These are phyloP conservation scores for Krasilnikovozyma curviuscula DNA, from an alignment of 768 basidiomycete genomes.

Conservation along the genomic window DNA sequence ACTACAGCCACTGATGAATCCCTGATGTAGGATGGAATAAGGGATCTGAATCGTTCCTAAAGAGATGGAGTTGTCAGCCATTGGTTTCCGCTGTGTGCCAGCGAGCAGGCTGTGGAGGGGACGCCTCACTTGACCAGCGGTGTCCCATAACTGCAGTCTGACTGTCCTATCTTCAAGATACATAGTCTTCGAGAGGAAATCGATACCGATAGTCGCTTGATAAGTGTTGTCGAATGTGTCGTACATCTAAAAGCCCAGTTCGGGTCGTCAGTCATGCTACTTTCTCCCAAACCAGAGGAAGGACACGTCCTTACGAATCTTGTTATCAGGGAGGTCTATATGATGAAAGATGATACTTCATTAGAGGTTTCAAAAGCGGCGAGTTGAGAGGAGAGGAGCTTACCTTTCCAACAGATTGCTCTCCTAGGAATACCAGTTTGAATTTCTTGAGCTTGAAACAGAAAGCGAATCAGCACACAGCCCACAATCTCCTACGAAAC, in stretches of 20 bases:
- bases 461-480: neutral
- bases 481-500: no score
- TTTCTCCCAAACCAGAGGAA: neutral
- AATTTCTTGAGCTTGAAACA: conserved; percentile 81
- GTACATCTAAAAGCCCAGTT: conserved; percentile 50
- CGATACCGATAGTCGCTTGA: conserved; percentile 41
- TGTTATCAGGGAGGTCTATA: conserved; percentile 76
- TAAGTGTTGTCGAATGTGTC: conserved; percentile 99
- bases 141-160: conserved; percentile 94
- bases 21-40: conserved; percentile 96
- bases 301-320: conserved; percentile 35
- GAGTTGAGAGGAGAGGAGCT: neutral
- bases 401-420: conserved; percentile 84
- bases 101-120: neutral
- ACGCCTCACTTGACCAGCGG: conserved; percentile 62
- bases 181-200: conserved; percentile 99
- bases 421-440: conserved; percentile 87
- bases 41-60: conserved; percentile 86
- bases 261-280: neutral
- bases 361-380: neutral
- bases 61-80: neutral
- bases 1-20: conserved; percentile 98
- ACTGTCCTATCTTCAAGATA: conserved; percentile 97
- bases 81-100: neutral
- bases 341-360: neutral